Base-by-base conservation (phyloP, 2,329 filamentous ascomycete genomes). In the Colletotrichum simmondsii region DNA sequence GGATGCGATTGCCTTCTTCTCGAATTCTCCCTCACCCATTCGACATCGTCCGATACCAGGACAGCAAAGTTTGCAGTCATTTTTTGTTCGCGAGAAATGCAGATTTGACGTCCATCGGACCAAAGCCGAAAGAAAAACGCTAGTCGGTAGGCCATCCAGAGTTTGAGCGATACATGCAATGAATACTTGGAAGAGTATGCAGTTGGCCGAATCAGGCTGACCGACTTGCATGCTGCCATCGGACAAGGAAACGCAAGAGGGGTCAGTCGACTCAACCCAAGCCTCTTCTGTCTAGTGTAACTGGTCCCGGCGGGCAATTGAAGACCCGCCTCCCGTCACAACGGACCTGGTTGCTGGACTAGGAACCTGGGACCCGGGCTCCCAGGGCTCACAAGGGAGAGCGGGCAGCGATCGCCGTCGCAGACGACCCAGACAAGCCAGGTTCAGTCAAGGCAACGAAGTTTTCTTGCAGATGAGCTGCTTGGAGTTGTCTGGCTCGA, bases 341-440 rank as follows among this genome's bases (percentile, higher is more conserved):
- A 54, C 62, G 30, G 62, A 32, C 57, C 57, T 53, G 59, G 60
- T 58, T 64, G 32, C 66, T 30, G 62, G 59, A 52, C 59, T 61
- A 53, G 26, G 42, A 65, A 58, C 60, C 42, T 73, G 71, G 71
- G 46, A 63, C 62, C 62, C 62, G 71, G 67, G 68, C 62, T 57
- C 65, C 62, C 62, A 26, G 60, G 68, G 67, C 56, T 65, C 37
- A 72, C 26, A 58, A 35, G 49, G 63, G 62, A 58, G 57, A 72
- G 65, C 71, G 66, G 66, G 46, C 57, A 65, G 60, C 61, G 71
- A 73, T 73, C 71, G 60, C 57, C 67, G 71, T 32, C 71, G 66
- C 71, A 71, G 56, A 65, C 19, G n/a, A 26, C 56, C 71, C 49
- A 62, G 60, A 42, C 37, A 42, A 42, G 37, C 37, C 16, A 14